Conservation (phyloP, 1,139 yeast genomes). For the Sugiyamaella neomexicana region DNA sequence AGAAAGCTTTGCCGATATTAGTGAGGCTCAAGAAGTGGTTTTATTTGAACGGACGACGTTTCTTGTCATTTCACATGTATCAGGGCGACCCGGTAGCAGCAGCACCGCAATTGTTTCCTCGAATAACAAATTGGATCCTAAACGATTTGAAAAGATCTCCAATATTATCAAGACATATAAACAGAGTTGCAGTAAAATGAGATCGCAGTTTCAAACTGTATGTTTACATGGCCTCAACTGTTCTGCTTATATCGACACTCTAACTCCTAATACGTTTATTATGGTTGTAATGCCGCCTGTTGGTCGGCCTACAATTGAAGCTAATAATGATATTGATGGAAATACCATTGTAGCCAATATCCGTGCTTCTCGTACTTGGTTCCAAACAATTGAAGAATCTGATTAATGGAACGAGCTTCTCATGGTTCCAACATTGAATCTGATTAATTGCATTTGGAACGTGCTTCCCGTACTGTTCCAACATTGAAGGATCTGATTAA, state of each 20-base stretch:
- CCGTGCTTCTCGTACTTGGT: conserved; percentile 64
- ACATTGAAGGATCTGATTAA: too few relatives aligned
- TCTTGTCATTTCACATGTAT: conserved; percentile 71
- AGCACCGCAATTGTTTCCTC: background rate
- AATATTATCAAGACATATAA: conserved; percentile 93
- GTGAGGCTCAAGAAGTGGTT: conserved; percentile 88
- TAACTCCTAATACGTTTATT: conserved; percentile 72
- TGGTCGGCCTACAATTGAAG: conserved; percentile 32
- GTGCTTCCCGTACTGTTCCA: too few relatives aligned
- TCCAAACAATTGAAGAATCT: conserved; percentile 51
- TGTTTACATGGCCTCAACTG: conserved; percentile 73
- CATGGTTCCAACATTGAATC: too few relatives aligned
- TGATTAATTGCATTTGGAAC: too few relatives aligned
- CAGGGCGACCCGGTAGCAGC: conserved; percentile 21
- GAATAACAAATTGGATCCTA: conserved; percentile 60
- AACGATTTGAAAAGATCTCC: conserved; percentile 89
- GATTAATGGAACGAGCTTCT: too few relatives aligned
- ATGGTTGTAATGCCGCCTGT: conserved; percentile 59
- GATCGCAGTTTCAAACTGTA: conserved; percentile 78
- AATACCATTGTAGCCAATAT: conserved; percentile 65
- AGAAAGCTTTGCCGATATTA: conserved; percentile 66
- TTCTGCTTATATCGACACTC: conserved; percentile 66
- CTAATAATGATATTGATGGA: conserved; percentile 54
- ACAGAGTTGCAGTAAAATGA: conserved; percentile 84
- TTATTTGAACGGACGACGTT: conserved; percentile 93